Conservation (phyloP, 805 yeast genomes). For the Yamadazyma kitorensis region DNA sequence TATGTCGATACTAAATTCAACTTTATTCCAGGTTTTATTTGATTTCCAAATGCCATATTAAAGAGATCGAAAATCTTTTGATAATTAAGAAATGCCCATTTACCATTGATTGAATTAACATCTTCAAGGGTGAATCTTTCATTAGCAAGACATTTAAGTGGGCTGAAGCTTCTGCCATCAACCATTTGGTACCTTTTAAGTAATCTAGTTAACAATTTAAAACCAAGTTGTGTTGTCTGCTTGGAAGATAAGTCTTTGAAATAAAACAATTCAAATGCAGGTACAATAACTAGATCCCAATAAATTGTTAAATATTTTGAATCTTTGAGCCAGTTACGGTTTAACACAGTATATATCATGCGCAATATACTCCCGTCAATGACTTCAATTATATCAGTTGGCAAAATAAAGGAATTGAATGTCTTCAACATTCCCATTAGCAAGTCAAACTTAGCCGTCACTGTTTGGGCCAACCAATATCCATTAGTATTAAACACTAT, state of each 20-base stretch:
- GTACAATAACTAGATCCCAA: slow-evolving; percentile 38
- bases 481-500: too few species aligned
- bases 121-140: slow-evolving; percentile 30
- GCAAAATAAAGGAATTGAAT: too few species aligned
- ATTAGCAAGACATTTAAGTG: slow-evolving; percentile 29
- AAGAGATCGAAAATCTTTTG: slow-evolving; percentile 28
- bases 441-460: too few species aligned
- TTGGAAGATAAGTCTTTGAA: slow-evolving; percentile 23
- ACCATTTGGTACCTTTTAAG: slow-evolving; percentile 19
- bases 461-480: too few species aligned
- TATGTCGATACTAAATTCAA: slow-evolving; percentile 4
- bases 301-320: slow-evolving; percentile 27
- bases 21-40: slow-evolving; percentile 12
- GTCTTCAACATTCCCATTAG: too few species aligned
- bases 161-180: slow-evolving; percentile 21
- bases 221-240: slow-evolving; percentile 17
- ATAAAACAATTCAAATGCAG: slow-evolving; percentile 29
- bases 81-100: slow-evolving; percentile 33
- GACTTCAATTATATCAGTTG: slow-evolving; percentile 26
- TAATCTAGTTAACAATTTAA: slow-evolving; percentile 22
- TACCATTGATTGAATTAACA: slow-evolving; percentile 27
- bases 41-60: slow-evolving; percentile 18
- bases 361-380: slow-evolving; percentile 28
- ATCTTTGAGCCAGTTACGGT: slow-evolving; percentile 11
- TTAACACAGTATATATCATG: slow-evolving; percentile 16